phyloP scores from a whole-genome alignment of 2,329 filamentous ascomycete genomes.

The Colletotrichum ledebouriae region DNA sequence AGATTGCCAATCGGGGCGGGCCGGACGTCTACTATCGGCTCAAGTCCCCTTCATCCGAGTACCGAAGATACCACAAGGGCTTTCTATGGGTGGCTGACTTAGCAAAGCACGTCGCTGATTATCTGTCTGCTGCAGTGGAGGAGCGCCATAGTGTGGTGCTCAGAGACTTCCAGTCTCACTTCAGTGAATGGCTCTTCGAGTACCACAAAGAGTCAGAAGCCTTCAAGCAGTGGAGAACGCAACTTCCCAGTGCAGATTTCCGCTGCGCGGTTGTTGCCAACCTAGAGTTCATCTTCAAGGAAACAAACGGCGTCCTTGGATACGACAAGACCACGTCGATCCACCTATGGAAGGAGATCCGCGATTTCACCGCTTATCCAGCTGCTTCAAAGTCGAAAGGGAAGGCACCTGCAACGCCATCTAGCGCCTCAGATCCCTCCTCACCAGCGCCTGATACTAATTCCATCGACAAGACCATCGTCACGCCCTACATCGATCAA shows the following conservation, averaged over 20 bases:
- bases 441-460: neutral
- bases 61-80: conserved; percentile 70
- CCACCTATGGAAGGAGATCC: conserved; percentile 67
- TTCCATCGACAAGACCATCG: conserved; percentile 64
- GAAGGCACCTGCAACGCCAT: conserved; percentile 42
- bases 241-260: conserved; percentile 70
- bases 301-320: conserved; percentile 66
- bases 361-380: conserved; percentile 52
- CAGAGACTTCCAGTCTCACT: conserved; percentile 68
- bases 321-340: conserved; percentile 51
- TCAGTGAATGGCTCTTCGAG: conserved; percentile 67
- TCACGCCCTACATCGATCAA: conserved; percentile 77
- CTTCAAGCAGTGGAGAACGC: conserved; percentile 68
- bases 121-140: conserved; percentile 56
- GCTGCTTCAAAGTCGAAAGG: neutral
- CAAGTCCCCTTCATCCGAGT: conserved; percentile 67
- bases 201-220: conserved; percentile 56
- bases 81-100: conserved; percentile 81
- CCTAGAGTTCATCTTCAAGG: conserved; percentile 74
- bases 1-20: conserved; percentile 31
- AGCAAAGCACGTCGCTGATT: conserved; percentile 80
- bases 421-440: neutral
- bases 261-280: conserved; percentile 71
- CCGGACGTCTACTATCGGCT: conserved; percentile 74
- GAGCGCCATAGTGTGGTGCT: conserved; percentile 59